Conservation (phyloP, 2,329 filamentous ascomycete genomes). For the Cercospora brassicicola region DNA sequence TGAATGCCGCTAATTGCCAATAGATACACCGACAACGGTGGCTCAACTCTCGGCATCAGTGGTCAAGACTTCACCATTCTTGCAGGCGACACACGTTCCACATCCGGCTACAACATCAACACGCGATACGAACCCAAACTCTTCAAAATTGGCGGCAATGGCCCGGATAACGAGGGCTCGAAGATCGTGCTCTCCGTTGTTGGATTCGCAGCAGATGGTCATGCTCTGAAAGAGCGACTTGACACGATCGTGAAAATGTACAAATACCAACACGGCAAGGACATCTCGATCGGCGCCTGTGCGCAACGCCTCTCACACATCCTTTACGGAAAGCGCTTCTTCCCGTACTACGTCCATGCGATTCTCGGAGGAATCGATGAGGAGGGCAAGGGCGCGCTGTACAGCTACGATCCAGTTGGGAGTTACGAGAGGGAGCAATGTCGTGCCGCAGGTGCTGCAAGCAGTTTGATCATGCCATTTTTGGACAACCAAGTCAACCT, state of each 20-base stretch:
- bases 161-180: conserved; percentile 78
- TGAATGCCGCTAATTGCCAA: conserved; percentile 1
- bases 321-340: conserved; percentile 96
- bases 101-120: conserved; percentile 98
- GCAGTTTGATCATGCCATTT: conserved; percentile 95
- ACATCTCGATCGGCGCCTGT: conserved; percentile 90
- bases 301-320: conserved; percentile 94
- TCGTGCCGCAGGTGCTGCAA: conserved; percentile 82
- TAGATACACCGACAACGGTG: conserved; percentile 97
- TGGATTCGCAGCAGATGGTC: conserved; percentile 91
- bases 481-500: conserved; percentile 99
- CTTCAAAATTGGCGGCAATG: conserved; percentile 93
- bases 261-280: conserved; percentile 95
- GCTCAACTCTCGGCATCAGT: conserved; percentile 91
- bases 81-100: conserved; percentile 94
- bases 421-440: conserved; percentile 98
- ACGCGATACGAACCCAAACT: conserved; percentile 92
- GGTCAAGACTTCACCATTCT: conserved; percentile 94
- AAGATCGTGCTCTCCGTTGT: conserved; percentile 90
- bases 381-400: conserved; percentile 88
- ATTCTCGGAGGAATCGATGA: conserved; percentile 94
- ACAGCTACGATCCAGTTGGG: conserved; percentile 96
- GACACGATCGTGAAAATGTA: conserved; percentile 98
- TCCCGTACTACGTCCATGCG: conserved; percentile 95
- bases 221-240: conserved; percentile 88